Percentiles rank a stretch among this genome's conserved stretches.
phyloP scores from a whole-genome alignment of 441 rosid species.

The Eutrema salsugineum region DNA sequence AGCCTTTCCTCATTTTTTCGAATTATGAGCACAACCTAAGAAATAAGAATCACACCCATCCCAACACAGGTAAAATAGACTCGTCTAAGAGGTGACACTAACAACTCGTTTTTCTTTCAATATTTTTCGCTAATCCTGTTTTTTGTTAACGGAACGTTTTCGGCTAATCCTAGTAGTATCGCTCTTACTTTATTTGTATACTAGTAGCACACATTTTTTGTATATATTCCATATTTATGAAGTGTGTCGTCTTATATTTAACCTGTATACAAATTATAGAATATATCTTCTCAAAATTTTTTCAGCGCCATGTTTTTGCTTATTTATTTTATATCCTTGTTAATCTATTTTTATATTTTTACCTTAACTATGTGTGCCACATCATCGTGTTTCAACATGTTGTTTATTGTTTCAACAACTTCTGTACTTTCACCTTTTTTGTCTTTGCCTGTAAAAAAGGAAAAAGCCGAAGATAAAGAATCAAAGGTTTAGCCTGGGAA shows the following conservation, averaged over 20 bases:
- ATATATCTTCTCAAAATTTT: neutral
- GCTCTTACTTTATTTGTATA: neutral
- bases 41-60: no score
- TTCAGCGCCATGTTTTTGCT: neutral
- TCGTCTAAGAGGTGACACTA: no score
- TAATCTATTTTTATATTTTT: neutral
- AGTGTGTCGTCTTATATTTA: neutral
- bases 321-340: neutral
- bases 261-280: neutral
- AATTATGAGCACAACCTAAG: no score
- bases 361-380: neutral
- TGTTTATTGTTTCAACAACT: no score
- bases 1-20: no score
- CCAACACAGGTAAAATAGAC: no score
- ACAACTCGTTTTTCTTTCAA: neutral
- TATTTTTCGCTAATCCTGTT: neutral
- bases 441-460: no score
- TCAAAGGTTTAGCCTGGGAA: no score
- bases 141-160: no score
- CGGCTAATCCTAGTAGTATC: neutral
- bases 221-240: neutral
- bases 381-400: no score
- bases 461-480: no score
- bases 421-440: neutral
- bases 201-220: no score